Conservation (phyloP, 768 basidiomycete species). For the Panaeolus papilionaceus region DNA sequence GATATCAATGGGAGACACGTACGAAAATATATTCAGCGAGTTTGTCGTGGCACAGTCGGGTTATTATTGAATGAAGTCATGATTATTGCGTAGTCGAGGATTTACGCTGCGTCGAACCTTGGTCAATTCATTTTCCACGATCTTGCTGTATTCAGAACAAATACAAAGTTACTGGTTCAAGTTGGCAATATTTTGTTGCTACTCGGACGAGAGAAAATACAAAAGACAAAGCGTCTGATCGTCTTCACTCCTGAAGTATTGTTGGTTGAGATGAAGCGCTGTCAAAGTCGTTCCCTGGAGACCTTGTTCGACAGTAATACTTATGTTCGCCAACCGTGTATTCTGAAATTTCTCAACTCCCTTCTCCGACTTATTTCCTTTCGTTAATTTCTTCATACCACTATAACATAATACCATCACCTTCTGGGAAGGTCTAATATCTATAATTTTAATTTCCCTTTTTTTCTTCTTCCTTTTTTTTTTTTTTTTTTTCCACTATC, state of each 20-base stretch:
- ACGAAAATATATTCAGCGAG: neutral
- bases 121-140: neutral
- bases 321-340: neutral
- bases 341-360: neutral
- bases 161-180: neutral
- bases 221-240: neutral
- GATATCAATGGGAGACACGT: neutral
- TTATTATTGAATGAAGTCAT: neutral
- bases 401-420: neutral
- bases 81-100: neutral
- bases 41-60: neutral
- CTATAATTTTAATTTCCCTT: too few species aligned
- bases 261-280: neutral
- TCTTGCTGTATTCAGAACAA: neutral
- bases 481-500: neutral
- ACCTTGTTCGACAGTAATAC: neutral
- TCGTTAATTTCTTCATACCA: neutral
- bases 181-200: neutral
- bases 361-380: neutral
- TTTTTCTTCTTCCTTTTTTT: neutral
- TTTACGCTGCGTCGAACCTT: neutral
- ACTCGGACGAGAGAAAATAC: neutral
- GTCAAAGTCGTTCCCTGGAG: neutral
- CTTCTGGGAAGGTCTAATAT: neutral
- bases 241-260: neutral